Percentiles rank a stretch among this genome's conserved stretches.
phyloP scores from a whole-genome alignment of 352 stramenopile genomes.

The Phytophthora nicotianae region DNA sequence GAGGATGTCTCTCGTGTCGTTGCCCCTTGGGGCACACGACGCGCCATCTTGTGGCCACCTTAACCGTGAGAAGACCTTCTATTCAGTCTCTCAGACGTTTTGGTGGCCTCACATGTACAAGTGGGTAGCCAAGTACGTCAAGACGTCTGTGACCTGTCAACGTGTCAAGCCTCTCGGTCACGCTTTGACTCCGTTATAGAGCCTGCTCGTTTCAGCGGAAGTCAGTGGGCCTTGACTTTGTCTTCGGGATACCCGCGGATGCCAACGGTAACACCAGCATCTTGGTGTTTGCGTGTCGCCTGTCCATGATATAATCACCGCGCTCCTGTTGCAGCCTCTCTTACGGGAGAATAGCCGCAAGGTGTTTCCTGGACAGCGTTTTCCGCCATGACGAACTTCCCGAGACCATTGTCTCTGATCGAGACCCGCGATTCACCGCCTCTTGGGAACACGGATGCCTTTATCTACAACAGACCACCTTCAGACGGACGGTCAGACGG shows the following conservation, averaged over 20 bases:
- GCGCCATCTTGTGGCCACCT: not conserved
- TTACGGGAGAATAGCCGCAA: slow-evolving; percentile 19
- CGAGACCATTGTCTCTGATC: not conserved
- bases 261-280: slow-evolving; percentile 14
- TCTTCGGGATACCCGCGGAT: slow-evolving; percentile 6
- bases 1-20: not conserved
- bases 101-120: not conserved
- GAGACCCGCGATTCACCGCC: not conserved
- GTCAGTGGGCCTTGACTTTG: not conserved
- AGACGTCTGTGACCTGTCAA: not conserved
- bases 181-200: not conserved
- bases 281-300: slow-evolving; percentile 33
- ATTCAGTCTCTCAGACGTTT: not conserved
- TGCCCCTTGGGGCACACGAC: not conserved
- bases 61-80: no score
- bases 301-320: no score
- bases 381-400: slow-evolving; percentile 30
- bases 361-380: slow-evolving; percentile 31
- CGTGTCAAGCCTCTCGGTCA: not conserved
- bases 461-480: slow-evolving; percentile 33
- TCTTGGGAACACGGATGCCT: slow-evolving; percentile 6
- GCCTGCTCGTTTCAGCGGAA: no score
- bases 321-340: no score
- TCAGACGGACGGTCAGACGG: not conserved
- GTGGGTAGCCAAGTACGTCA: not conserved